phyloP scores from a whole-genome alignment of 805 yeast genomes.

The Lipomyces mesembrius region DNA sequence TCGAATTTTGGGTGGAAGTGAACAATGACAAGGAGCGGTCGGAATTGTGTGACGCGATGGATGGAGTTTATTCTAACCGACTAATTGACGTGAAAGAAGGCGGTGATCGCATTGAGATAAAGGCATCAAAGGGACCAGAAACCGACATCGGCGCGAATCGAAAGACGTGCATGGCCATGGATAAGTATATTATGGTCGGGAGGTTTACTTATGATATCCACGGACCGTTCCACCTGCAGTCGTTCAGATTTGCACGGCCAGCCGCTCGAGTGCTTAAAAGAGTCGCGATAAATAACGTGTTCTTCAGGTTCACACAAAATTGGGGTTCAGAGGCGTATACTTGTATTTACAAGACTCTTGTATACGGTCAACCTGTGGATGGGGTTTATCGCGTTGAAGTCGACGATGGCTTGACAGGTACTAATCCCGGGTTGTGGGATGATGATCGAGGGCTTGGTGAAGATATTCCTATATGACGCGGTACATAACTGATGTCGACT shows the following conservation, averaged over 20 bases:
- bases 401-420: neutral
- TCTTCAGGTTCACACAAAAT: slow-evolving; percentile 41
- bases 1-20: slow-evolving; percentile 43
- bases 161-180: neutral
- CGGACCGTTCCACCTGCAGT: slow-evolving; percentile 36
- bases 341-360: slow-evolving; percentile 43
- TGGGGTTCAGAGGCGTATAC: slow-evolving; percentile 45
- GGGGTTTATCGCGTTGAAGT: neutral
- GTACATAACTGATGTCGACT: neutral
- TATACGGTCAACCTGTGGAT: slow-evolving; percentile 40
- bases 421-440: slow-evolving; percentile 5
- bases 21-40: slow-evolving; percentile 27
- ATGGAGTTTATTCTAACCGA: slow-evolving; percentile 2
- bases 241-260: slow-evolving; percentile 36
- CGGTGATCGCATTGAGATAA: slow-evolving; percentile 8
- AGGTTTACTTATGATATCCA: slow-evolving; percentile 38
- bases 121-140: neutral
- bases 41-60: slow-evolving; percentile 10
- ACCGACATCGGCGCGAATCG: neutral
- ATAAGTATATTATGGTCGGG: slow-evolving; percentile 37
- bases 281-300: slow-evolving; percentile 36
- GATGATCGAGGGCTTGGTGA: slow-evolving; percentile 16
- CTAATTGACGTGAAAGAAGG: neutral
- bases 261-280: slow-evolving; percentile 20
- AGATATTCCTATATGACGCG: slow-evolving; percentile 36